Evolutionary conservation across 2,329 filamentous ascomycete genomes (phyloP), one percentile per base, ranked within the genome.

Genomic region (Pseudogymnoascus sp.): DNA sequence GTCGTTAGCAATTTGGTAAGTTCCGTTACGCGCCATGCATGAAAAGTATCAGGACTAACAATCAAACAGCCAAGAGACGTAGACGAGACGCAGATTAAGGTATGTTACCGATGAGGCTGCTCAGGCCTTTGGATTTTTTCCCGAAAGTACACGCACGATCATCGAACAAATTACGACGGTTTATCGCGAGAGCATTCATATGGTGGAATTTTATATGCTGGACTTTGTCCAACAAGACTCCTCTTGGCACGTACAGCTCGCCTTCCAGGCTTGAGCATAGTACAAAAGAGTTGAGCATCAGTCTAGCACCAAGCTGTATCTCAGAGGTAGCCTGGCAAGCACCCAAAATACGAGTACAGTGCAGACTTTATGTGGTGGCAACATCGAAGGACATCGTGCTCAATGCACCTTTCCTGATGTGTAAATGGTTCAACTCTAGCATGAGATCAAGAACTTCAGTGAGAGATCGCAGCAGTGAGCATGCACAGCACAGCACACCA

Each of bases 1-100:
- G 90, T 96, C 78, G 93, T 99, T 80, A 96, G 91, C 88, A 96
- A 96, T 82, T 85, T 99, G 84, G 93, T 97, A 89, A 78, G 92
- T 78, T 67, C 36, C 34, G 25, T 28, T 28, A 2, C 70, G 10
- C 7, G 18, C 16, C 12, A 37, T 25, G 18, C 2, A 40, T 59
- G 53, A 2, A 34, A 10, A 40, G 4, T 34, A 21, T 40, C 28
- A 10, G n/a, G 36, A 18, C 53, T 66, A 67, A 68, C 42, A 34
- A 56, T 60, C 50, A 16, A 59, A 56, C 70, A 97, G 91, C 95
- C 95, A 77, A 88, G 89, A 82, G 95, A 99, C 87, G 92, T 99
- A 78, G 91, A 87, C 80, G 93, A 97, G 85, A 82, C 81, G 81
- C 91, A 96, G 88, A 96, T 99, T 82, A 97, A 99, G 95, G 95